A percentile compares a stretch with the other conserved stretches of the same genome.
Conservation (phyloP, 2,329 filamentous ascomycete species). For the Alternaria longipes region DNA sequence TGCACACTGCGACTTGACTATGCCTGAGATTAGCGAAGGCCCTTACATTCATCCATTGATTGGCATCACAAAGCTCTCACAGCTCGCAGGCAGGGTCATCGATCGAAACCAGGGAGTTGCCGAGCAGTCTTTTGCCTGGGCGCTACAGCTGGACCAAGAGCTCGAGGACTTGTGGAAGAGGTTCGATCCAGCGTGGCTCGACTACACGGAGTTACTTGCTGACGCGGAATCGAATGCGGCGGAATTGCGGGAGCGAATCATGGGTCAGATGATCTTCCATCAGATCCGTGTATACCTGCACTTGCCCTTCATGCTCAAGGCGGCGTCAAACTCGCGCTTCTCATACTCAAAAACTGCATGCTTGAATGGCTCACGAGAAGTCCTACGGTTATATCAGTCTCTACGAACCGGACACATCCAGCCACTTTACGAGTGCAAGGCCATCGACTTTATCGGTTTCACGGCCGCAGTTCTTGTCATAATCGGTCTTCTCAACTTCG, state of each 20-base stretch:
- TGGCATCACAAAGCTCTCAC: slow-evolving; percentile 49
- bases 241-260: slow-evolving; percentile 50
- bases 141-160: slow-evolving; percentile 56
- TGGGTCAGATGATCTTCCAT: slow-evolving; percentile 56
- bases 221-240: slow-evolving; percentile 46
- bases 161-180: slow-evolving; percentile 52
- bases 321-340: slow-evolving; percentile 50
- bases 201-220: slow-evolving; percentile 40
- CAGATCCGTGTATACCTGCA: slow-evolving; percentile 58
- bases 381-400: slow-evolving; percentile 53
- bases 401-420: slow-evolving; percentile 47
- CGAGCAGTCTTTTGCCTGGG: slow-evolving; percentile 49
- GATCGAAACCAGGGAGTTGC: slow-evolving; percentile 54
- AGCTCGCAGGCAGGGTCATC: slow-evolving; percentile 55
- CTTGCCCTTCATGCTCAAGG: slow-evolving; percentile 57
- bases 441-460: slow-evolving; percentile 59
- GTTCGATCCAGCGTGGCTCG: slow-evolving; percentile 53
- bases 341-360: slow-evolving; percentile 53
- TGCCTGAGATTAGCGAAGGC: slow-evolving; percentile 37
- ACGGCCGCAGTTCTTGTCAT: slow-evolving; percentile 56
- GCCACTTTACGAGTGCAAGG: slow-evolving; percentile 58
- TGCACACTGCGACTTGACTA: slow-evolving; percentile 48
- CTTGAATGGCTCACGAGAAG: slow-evolving; percentile 52
- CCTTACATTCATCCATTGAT: slow-evolving; percentile 41
- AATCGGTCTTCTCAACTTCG: slow-evolving; percentile 54